Base-by-base conservation (phyloP, 2,329 filamentous ascomycete genomes). In the Orbilia blumenaviensis region DNA sequence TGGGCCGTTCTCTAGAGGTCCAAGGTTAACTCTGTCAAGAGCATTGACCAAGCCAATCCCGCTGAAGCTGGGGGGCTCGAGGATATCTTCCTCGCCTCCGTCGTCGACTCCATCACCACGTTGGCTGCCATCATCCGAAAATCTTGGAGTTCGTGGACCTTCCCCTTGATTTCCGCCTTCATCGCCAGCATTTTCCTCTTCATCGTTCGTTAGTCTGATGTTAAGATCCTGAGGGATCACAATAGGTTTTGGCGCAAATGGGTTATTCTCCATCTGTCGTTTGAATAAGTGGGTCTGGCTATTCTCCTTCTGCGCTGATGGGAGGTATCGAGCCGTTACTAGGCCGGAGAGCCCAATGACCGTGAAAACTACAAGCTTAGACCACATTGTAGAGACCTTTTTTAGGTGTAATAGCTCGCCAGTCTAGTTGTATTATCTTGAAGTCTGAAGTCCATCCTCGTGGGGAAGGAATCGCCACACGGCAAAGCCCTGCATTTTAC, bases 211-310 rank as follows among this genome's bases (percentile, higher is more conserved):
- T 23, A 56, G 23, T 16, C 52, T 38, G 38, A 56, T 56, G 1
- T 18, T 56, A 38, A 36, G 7, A 38, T 16, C 12, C 18, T 36
- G 32, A 14, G 60, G 41, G 14, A 46, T 61, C n/a, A 10, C 12
- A 21, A 41, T 23, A 16, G 66, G 44, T 23, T 46, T 32, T 4
- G 52, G 68, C 3, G 41, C 8, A 41, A 73, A 73, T 1, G 68
- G 68, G 16, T 74, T 74, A 23, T 54, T 62, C 34, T 74, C 23
- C 68, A 74, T 67, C 18, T 67, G 69, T 23, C 52, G 23, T 10
- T 63, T 74, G 16, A 62, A 9, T 21, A 74, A 18, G 29, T 44
- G 38, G 7, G 61, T 66, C 10, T 61, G 68, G 6, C 29, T 16
- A 16, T 32, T 32, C 23, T 42, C 34, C 21, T 18, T 54, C 16